Percentiles rank a stretch among this genome's conserved stretches.
phyloP scores from a whole-genome alignment of 176 grass and related monocot genomes.

The Oryza nivara region DNA sequence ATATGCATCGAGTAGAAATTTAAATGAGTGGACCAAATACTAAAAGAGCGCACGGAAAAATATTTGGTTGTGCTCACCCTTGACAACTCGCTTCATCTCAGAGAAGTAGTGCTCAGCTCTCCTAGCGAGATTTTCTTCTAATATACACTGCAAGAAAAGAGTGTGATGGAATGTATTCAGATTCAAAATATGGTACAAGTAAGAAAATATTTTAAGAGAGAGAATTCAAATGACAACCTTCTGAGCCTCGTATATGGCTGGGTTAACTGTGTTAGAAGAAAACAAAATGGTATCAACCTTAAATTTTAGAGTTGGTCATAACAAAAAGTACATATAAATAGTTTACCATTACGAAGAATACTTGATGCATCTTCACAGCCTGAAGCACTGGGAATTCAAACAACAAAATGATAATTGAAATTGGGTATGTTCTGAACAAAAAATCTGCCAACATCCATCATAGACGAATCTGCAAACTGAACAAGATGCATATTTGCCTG shows the following conservation, averaged over 20 bases:
- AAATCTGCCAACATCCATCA: background rate
- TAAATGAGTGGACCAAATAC: background rate
- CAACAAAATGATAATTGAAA: conserved; percentile 20
- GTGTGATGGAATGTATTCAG: background rate
- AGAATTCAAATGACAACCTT: conserved; percentile 54
- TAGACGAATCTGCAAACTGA: background rate
- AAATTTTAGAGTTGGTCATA: background rate
- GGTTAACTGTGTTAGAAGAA: conserved; percentile 58
- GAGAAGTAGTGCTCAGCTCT: conserved; percentile 93
- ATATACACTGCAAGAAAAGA: conserved; percentile 49
- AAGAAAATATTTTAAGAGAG: conserved; percentile 1
- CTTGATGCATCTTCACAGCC: conserved; percentile 39
- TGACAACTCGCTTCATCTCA: conserved; percentile 73
- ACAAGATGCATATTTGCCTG: conserved; percentile 13
- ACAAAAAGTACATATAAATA: conserved; percentile 22
- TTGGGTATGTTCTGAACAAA: background rate
- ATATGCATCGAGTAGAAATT: background rate
- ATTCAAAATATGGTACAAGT: background rate
- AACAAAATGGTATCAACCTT: conserved; percentile 22
- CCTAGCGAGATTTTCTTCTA: conserved; percentile 71
- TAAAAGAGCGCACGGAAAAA: background rate
- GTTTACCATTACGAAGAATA: conserved; percentile 65
- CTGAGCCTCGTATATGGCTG: conserved; percentile 54
- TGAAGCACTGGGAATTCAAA: conserved; percentile 53
- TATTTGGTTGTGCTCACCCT: conserved; percentile 59